phyloP scores from a whole-genome alignment of 495 filamentous ascomycete genomes.

The Thozetella sp. region DNA sequence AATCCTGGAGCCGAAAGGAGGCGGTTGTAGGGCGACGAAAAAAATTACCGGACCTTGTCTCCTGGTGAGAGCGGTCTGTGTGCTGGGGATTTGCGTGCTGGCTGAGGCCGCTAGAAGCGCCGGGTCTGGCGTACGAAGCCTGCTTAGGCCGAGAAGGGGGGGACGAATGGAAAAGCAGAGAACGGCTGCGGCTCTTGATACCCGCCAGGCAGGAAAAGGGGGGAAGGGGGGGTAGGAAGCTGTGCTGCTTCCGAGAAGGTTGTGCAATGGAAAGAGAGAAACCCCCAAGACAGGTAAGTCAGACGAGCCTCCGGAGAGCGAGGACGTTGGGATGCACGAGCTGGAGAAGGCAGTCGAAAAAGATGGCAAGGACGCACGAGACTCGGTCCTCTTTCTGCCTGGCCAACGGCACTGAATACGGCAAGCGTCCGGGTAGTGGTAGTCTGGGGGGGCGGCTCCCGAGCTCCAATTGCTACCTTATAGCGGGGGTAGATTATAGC shows the following conservation, averaged over 20 bases:
- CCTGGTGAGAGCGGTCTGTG: slow-evolving; percentile 1
- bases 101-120: background rate
- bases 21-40: background rate
- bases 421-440: background rate
- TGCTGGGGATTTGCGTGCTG: background rate
- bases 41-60: background rate
- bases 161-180: slow-evolving; percentile 1
- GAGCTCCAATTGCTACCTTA: slow-evolving; percentile 4
- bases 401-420: background rate
- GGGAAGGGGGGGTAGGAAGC: background rate
- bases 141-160: background rate
- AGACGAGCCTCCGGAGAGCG: no score
- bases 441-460: background rate
- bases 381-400: slow-evolving; percentile 1
- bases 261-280: no score
- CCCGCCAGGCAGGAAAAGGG: background rate
- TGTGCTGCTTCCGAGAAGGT: background rate
- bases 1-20: slow-evolving; percentile 9
- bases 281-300: no score
- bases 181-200: slow-evolving; percentile 1
- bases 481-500: slow-evolving; percentile 1
- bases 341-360: background rate
- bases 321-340: no score
- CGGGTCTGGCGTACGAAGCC: background rate
- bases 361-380: background rate